Evolutionary conservation across 1,284 basidiomycete genomes (phyloP), one percentile per base, ranked within the genome.

Genomic region (Cutaneotrichosporon sp.): DNA sequence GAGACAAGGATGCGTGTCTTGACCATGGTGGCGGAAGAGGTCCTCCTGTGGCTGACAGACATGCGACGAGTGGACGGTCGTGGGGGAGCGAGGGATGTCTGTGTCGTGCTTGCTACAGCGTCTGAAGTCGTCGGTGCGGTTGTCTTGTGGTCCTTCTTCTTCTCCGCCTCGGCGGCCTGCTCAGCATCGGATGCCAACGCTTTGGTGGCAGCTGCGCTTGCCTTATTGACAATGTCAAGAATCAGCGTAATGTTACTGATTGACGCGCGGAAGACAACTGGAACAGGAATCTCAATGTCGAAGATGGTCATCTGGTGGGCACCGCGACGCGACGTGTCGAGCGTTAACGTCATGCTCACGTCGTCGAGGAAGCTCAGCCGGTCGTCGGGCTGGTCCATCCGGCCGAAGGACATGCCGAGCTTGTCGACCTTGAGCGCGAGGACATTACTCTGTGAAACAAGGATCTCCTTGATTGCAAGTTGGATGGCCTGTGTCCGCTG

Each of bases 231-330:
- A 55, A 98, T 97, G 8, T 87, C 81, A 45, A 82, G 84, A 61
- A 98, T 96, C 61, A 98, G 81, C 64, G 84, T 83, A 65, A 98
- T 90, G 71, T 99, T 94, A 31, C 89, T 82, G 66, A 91, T 88
- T 0, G 93, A 97, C 11, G 92, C 90, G 24, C 96, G 83, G 74
- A 99, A 86, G 47, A 94, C 82, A 62, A 97, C 81, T 1, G 93
- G 85, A 60, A 81, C 77, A 3, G 87, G 87, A 12, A 85, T 78
- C n/a, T 82, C 79, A 22, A 94, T 71, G 68, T 97, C 91, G 55
- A 97, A 86, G 64, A 81, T 90, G 7, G 88, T 87, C 76, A 85
- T 85, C 61, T 88, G 84, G 49, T 88, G 85, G 3, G 80, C 80
- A 2, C 82, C 80, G 14, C 84, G 81, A n/a, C 82, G 80, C 4